Base-by-base conservation (phyloP, 2,329 filamentous ascomycete species). In the Penicillium sp. region DNA sequence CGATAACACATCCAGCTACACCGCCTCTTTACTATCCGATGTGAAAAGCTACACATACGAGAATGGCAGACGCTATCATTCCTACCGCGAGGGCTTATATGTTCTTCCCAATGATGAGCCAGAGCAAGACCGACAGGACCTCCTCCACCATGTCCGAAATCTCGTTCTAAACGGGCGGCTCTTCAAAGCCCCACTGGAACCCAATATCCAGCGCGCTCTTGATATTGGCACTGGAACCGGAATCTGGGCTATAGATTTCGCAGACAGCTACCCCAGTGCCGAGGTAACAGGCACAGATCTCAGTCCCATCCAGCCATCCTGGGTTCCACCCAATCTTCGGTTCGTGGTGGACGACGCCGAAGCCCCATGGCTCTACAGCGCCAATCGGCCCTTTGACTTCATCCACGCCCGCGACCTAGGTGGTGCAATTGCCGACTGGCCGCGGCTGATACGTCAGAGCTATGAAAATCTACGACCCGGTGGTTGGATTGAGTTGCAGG, bases 401-500 rank as follows among this genome's bases (percentile, higher is more conserved):
- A 67, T 70, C 13, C 63, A 67, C 35, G 62, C 56, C 40, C 59
- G 67, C n/a, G 65, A 67, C 35, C 53, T 67, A 22, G 63, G 63
- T 0, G 65, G 65, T 13, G 58, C 64, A 9, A 66, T 68, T 16
- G 52, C 58, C 8, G 62, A 66, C 51, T 66, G 65, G 59, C 56
- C 62, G 2, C 49, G 54, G 39, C 16, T 61, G 13, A 50, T 61
- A 36, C 47, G 31, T 1, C 64, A 65, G 48, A 58, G 62, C 7
- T 53, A 60, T 29, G 33, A 51, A 11, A 49, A 62, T 62, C 70
- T 80, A 8, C 72, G 71, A 44, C 76, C 76, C 0, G 77, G 76
- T 4, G 77, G 77, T 13, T 80, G 72, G 63, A 60, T 80, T 22
- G 78, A 80, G 53, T 62, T 78, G 33, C 75, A 78, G 37, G 62